Evolutionary conservation across 257 asterid species (phyloP).

Genomic region (Salvia hispanica): DNA sequence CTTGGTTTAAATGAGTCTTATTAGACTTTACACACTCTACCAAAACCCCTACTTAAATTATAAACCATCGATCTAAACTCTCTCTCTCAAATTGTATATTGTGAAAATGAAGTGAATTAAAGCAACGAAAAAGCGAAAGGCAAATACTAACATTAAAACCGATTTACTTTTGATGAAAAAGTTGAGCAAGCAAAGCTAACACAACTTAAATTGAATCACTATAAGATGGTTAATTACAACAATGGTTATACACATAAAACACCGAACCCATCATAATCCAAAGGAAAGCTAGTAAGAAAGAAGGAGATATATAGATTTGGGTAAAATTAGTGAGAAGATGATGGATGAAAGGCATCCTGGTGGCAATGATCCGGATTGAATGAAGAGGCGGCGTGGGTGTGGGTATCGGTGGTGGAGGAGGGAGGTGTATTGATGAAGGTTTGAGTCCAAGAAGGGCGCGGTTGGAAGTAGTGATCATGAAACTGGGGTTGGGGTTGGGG

Average conservation of each 20-base stretch:
- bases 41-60: conserved; percentile 30
- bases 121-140: conserved; percentile 31
- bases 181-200: conserved; percentile 41
- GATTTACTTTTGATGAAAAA: conserved; percentile 43
- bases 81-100: conserved; percentile 17
- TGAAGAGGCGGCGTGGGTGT: conserved; percentile 39
- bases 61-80: neutral
- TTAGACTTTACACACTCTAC: conserved; percentile 28
- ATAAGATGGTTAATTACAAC: conserved; percentile 42
- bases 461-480: conserved; percentile 27
- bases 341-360: conserved; percentile 23
- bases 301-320: conserved; percentile 11
- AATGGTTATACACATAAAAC: conserved; percentile 20
- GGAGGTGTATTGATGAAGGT: conserved; percentile 36
- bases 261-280: neutral
- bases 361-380: conserved; percentile 18
- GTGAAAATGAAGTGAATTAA: conserved; percentile 32
- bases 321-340: conserved; percentile 32
- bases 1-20: conserved; percentile 12
- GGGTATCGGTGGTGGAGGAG: conserved; percentile 29
- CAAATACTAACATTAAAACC: conserved; percentile 25
- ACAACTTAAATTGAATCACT: conserved; percentile 38
- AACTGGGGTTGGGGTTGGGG: too few species aligned
- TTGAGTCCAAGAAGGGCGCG: conserved; percentile 54
- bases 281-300: conserved; percentile 7